Evolutionary conservation across 352 stramenopile species (phyloP).

Genomic region (Phytophthora brassicae): DNA sequence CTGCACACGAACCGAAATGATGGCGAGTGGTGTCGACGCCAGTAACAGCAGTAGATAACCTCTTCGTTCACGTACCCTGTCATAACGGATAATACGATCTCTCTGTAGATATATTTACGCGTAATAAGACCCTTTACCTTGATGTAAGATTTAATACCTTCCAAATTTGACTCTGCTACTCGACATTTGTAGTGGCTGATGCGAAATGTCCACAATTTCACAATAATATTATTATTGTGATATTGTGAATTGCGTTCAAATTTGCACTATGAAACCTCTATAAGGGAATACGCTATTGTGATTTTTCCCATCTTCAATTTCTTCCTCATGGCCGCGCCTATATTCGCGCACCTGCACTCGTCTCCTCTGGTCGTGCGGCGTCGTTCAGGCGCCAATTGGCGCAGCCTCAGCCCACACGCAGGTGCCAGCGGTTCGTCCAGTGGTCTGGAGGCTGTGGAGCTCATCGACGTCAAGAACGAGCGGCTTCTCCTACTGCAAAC

Average conservation of each 20-base stretch:
- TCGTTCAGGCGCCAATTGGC: slow-evolving; percentile 58
- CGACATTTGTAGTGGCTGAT: no score
- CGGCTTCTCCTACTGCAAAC: slow-evolving; percentile 74
- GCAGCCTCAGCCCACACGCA: slow-evolving; percentile 46
- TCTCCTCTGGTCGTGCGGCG: slow-evolving; percentile 79
- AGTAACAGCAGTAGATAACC: no score
- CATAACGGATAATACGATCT: not conserved
- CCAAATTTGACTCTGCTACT: no score
- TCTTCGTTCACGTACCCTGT: not conserved
- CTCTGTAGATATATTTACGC: not conserved
- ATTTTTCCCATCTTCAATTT: no score
- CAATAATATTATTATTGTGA: no score
- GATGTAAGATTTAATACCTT: no score
- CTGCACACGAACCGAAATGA: slow-evolving; percentile 14
- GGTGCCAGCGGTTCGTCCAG: slow-evolving; percentile 11
- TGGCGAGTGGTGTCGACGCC: slow-evolving; percentile 10
- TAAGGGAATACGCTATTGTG: no score
- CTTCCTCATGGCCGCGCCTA: slow-evolving; percentile 31
- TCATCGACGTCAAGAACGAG: slow-evolving; percentile 83
- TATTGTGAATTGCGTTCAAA: no score
- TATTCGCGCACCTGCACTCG: slow-evolving; percentile 86
- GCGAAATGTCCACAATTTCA: no score
- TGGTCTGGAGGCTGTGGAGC: slow-evolving; percentile 78
- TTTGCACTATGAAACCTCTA: no score
- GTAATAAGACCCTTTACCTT: no score